phyloP scores from a whole-genome alignment of 495 filamentous ascomycete species.

The Paragyromitra xinjiangensis region DNA sequence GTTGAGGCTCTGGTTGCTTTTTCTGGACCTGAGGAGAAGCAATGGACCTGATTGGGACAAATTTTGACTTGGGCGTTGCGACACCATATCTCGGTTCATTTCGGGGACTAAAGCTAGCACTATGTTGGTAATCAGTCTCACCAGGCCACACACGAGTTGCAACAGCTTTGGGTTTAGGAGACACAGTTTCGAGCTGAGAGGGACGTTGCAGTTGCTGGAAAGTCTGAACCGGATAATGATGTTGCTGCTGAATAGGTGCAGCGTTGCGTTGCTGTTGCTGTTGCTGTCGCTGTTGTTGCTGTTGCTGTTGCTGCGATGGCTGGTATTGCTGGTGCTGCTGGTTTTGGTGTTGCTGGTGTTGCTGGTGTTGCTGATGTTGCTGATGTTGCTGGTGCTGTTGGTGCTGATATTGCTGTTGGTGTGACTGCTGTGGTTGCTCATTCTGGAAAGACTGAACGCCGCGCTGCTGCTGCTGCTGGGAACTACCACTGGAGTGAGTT shows the following conservation, averaged over 20 bases:
- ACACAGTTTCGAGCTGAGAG: constrained; percentile 7
- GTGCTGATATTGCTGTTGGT: neutral
- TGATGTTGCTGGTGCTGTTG: constrained; percentile 10
- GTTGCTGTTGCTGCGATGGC: neutral
- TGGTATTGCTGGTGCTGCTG: neutral
- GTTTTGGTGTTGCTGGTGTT: constrained; percentile 1
- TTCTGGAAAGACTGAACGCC: constrained; percentile 23
- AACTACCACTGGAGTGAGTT: constrained; percentile 16
- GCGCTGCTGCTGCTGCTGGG: constrained; percentile 34
- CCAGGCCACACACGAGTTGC: constrained; percentile 49
- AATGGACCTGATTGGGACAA: constrained; percentile 27
- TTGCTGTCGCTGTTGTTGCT: no score
- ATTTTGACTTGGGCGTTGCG: constrained; percentile 35
- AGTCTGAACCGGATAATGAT: constrained; percentile 5
- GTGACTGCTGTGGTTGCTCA: neutral
- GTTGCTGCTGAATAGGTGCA: constrained; percentile 7
- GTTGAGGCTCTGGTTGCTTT: constrained; percentile 14
- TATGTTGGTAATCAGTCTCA: constrained; percentile 37
- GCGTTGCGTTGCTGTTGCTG: neutral
- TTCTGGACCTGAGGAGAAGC: constrained; percentile 5
- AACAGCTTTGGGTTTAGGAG: constrained; percentile 18
- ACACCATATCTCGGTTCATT: constrained; percentile 39
- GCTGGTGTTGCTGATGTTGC: constrained; percentile 19
- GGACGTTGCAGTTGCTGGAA: constrained; percentile 19
- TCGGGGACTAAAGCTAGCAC: constrained; percentile 30